Base-by-base conservation (phyloP, 768 basidiomycete genomes). In the Lactarius sanguifluus region DNA sequence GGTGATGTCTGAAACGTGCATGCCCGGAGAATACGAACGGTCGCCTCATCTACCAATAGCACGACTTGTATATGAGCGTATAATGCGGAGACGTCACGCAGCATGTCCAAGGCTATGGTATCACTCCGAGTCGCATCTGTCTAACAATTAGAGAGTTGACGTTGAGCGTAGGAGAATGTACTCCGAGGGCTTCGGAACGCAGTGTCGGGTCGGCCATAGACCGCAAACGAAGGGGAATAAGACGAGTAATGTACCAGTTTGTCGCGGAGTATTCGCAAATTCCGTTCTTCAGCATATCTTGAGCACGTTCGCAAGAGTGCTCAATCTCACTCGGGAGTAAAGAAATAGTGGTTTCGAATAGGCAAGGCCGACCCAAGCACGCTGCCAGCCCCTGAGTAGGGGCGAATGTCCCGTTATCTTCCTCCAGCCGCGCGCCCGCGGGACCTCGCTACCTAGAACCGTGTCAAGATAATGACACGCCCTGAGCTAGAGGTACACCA, bases 271-370 rank as follows among this genome's bases (percentile, higher is more conserved):
- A 62, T 50, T 23, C 69, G 59, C 9, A 73, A 69, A 61, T 80
- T 80, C 41, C 67, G 72, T 41, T 66, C 72, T 71, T 84, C 13
- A 85, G 76, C 62, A 88, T 76, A 45, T 83, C 77, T 34, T 64
- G 70, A 18, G 79, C 78, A 5, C 73, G 72, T 25, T 61, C 47
- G 61, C 68, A 69, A 5, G 69, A 52, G 43, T 75, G 68, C 16
- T 70, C 67, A 23, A 75, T 66, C 8, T 71, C 64, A 30, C 71
- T 73, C 16, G 83, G 79, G 38, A 86, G 73, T 9, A 84, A 64
- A 32, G 70, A 71, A 61, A 88, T 83, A 55, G 82, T 85, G 20
- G 82, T 84, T 71, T 85, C 82, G 34, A 88, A 72, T 30, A 85
- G 65, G 67, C 82, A 87, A 34, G 78, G 69, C n/a, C 70, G 73